Evolutionary conservation across 225 moss, liverwort and hornwort species (phyloP).

Genomic region (Lunularia cruciata): DNA sequence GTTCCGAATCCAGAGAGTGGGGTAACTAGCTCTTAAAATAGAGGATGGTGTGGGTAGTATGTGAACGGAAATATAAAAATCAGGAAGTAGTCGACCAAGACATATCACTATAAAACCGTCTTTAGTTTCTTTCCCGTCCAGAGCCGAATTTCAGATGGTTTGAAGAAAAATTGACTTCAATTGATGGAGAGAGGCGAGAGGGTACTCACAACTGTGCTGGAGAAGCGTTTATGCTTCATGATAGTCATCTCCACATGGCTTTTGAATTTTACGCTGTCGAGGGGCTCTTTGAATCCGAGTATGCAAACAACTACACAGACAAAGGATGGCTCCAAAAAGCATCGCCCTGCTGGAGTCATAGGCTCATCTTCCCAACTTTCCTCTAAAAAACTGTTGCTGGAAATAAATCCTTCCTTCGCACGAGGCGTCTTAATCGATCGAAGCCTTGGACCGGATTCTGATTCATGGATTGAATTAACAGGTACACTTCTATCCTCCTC

Average conservation of each 20-base stretch:
- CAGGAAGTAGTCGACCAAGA: no score
- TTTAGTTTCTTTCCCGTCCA: no score
- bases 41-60: no score
- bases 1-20: no score
- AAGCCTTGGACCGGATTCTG: slow-evolving; percentile 39
- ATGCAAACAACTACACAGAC: slow-evolving; percentile 59
- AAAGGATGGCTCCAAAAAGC: slow-evolving; percentile 60
- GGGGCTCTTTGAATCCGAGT: slow-evolving; percentile 59
- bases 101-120: no score
- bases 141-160: background rate
- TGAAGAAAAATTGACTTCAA: background rate
- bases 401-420: slow-evolving; percentile 11
- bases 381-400: slow-evolving; percentile 23
- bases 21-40: no score
- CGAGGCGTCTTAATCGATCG: slow-evolving; percentile 61
- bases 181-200: background rate
- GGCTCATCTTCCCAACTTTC: slow-evolving; percentile 64
- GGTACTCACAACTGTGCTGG: slow-evolving; percentile 61
- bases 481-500: background rate
- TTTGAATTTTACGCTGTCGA: slow-evolving; percentile 57
- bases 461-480: background rate
- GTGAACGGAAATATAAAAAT: no score
- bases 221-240: slow-evolving; percentile 90
- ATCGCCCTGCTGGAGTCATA: slow-evolving; percentile 76
- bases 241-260: slow-evolving; percentile 52